Conservation (phyloP, 140 eudicot genomes). For the Cichorium intybus region DNA sequence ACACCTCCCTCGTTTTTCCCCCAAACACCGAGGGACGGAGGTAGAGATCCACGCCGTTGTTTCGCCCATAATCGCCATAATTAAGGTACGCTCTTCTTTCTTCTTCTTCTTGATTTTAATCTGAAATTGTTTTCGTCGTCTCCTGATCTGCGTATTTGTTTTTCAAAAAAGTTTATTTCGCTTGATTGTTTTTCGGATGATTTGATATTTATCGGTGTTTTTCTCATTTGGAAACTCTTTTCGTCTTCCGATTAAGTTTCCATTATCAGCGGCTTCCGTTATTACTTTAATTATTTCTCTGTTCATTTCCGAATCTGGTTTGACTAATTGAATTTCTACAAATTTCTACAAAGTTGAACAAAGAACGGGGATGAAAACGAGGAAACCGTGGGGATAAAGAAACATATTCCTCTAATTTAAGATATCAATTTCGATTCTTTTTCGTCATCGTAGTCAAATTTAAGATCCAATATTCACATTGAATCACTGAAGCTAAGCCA, state of each 20-base stretch:
- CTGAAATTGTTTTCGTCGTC: not conserved
- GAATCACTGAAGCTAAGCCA: not conserved
- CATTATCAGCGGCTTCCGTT: not conserved
- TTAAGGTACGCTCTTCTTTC: not conserved
- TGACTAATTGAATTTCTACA: not conserved
- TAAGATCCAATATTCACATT: not conserved
- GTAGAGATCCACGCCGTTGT: slow-evolving; percentile 9
- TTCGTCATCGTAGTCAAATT: not conserved
- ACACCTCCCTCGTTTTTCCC: slow-evolving; percentile 7
- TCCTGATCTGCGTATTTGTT: not conserved
- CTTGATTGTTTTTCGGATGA: not conserved
- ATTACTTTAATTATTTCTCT: not conserved
- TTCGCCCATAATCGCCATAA: slow-evolving; percentile 3
- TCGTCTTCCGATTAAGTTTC: not conserved
- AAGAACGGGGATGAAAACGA: not conserved
- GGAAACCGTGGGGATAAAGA: not conserved
- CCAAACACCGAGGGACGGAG: not conserved
- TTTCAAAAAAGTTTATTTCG: not conserved
- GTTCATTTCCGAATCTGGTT: not conserved
- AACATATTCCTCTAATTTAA: slow-evolving; percentile 1
- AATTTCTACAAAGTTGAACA: not conserved
- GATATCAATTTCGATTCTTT: not conserved
- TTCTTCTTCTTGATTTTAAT: not conserved
- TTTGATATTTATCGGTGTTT: not conserved
- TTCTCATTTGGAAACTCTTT: not conserved